Evolutionary conservation across 352 stramenopile genomes (phyloP), one percentile per base, ranked within the genome.

Genomic region (Thalassiosira pacifica): DNA sequence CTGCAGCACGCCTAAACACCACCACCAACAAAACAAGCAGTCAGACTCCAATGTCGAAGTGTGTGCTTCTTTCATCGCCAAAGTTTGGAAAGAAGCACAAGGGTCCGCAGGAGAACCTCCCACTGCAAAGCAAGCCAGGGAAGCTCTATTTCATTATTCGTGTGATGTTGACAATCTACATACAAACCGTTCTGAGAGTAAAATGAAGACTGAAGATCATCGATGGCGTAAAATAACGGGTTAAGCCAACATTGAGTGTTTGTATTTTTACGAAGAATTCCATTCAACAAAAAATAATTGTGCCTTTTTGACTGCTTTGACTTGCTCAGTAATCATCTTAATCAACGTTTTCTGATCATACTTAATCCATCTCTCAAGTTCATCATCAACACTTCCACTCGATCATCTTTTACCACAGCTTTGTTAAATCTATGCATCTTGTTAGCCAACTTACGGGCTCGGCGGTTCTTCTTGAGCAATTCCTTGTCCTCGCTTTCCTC

Each of bases 341-440:
- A 27, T 65, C 45, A 87, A 42, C 55, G 37, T 69, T 94, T 94
- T 65, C 91, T 76, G 65, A 96, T 95, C n/a, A 96, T 82, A 31
- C 95, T 98, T 4, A 98, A 84, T 16, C 97, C 97, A 91, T 98
- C 97, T 90, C 96, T 95, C 26, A 98, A 82, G 26, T 96, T 95
- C 65, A 98, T 79, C 45, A 98, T 78, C 55, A 98, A 77, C 34
- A 97, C 95, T n/a, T 94, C 88, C 6, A 94, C 92, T 52, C 96
- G 90, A 61, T 90, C 22, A 82, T 98, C 96, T 63, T 91, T 87
- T 0, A 88, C 77, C 64, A 98, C 94, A 48, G 93, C 90, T 27
- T 79, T 89, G 81, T 98, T 98, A 84, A 98, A 98, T 40, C 93
- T 85, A 53, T 96, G 94, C 78, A 98, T 94, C 57, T 91, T 90